phyloP scores from a whole-genome alignment of 768 basidiomycete species.

The Rhodotorula babjevae region DNA sequence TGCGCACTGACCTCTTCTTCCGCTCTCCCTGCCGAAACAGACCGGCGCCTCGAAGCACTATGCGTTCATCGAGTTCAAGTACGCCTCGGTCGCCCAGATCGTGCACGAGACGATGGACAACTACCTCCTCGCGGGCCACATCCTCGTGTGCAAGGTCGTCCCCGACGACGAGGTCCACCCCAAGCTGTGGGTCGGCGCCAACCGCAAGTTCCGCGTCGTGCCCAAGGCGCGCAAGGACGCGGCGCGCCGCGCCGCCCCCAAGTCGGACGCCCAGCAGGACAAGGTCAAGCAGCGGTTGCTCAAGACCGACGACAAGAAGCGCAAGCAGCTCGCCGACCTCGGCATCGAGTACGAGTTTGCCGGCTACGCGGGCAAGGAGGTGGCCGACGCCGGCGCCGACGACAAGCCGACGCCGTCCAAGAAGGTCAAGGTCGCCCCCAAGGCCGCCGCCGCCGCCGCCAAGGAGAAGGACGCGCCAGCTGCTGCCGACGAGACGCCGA shows the following conservation, averaged over 20 bases:
- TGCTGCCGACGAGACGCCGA: constrained; percentile 9
- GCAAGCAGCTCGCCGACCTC: constrained; percentile 67
- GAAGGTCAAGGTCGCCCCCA: constrained; percentile 15
- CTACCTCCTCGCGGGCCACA: constrained; percentile 90
- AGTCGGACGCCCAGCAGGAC: constrained; percentile 66
- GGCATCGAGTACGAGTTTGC: constrained; percentile 87
- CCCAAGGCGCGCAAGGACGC: constrained; percentile 53
- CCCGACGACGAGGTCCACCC: constrained; percentile 87
- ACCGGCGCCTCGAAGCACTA: constrained; percentile 96
- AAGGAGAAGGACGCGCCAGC: background rate
- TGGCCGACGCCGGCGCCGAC: constrained; percentile 5
- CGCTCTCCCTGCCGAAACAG: constrained; percentile 50
- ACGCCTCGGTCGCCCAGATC: constrained; percentile 81
- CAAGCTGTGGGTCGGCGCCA: constrained; percentile 93
- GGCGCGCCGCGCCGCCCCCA: constrained; percentile 71
- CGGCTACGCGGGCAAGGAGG: constrained; percentile 61
- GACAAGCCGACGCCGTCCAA: constrained; percentile 13
- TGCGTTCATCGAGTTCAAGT: constrained; percentile 91
- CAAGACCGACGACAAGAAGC: constrained; percentile 69
- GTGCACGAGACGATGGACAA: constrained; percentile 99
- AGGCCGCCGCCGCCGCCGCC: background rate
- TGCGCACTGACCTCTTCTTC: too few relatives aligned
- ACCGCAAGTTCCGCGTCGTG: constrained; percentile 77
- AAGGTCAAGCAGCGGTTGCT: constrained; percentile 65
- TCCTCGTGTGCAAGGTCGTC: constrained; percentile 82